phyloP scores from a whole-genome alignment of 2,329 filamentous ascomycete species.

The Fusarium sp. region DNA sequence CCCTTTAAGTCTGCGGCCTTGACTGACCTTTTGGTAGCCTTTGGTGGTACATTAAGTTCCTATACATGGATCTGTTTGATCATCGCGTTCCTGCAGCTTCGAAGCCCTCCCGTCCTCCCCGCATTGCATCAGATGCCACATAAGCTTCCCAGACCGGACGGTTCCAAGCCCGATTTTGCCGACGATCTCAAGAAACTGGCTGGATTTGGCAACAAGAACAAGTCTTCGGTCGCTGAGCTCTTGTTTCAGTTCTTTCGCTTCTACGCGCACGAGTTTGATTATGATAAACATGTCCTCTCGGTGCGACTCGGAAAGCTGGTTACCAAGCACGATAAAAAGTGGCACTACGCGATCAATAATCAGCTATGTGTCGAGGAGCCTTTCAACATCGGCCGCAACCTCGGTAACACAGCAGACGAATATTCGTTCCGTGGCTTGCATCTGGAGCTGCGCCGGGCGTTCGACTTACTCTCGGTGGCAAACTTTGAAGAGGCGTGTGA shows the following conservation, averaged over 20 bases:
- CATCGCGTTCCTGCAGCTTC: slow-evolving; percentile 93
- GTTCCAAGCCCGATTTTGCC: slow-evolving; percentile 83
- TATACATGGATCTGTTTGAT: slow-evolving; percentile 99
- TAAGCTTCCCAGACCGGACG: slow-evolving; percentile 70
- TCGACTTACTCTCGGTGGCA: slow-evolving; percentile 83
- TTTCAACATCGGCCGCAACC: slow-evolving; percentile 90
- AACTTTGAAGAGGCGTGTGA: slow-evolving; percentile 90
- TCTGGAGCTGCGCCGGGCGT: slow-evolving; percentile 89
- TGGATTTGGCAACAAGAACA: slow-evolving; percentile 84
- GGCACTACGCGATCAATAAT: slow-evolving; percentile 86
- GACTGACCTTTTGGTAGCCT: slow-evolving; percentile 69
- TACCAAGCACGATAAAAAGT: slow-evolving; percentile 88
- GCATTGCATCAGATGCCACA: slow-evolving; percentile 80
- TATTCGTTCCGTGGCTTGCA: slow-evolving; percentile 94
- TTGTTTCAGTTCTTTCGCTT: slow-evolving; percentile 96
- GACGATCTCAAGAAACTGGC: slow-evolving; percentile 84
- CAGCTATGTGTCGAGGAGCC: slow-evolving; percentile 96
- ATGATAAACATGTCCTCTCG: slow-evolving; percentile 86
- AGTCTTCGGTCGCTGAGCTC: slow-evolving; percentile 86
- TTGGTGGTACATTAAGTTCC: slow-evolving; percentile 94
- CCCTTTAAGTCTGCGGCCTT: neutral
- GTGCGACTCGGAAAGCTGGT: slow-evolving; percentile 85
- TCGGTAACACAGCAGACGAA: slow-evolving; percentile 97
- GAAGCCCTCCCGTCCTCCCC: slow-evolving; percentile 87
- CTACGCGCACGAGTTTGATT: slow-evolving; percentile 95